A percentile compares a stretch with the other conserved stretches of the same genome.
Evolutionary conservation across 2,329 filamentous ascomycete species (phyloP).

Genomic region (Daldinia sp.): DNA sequence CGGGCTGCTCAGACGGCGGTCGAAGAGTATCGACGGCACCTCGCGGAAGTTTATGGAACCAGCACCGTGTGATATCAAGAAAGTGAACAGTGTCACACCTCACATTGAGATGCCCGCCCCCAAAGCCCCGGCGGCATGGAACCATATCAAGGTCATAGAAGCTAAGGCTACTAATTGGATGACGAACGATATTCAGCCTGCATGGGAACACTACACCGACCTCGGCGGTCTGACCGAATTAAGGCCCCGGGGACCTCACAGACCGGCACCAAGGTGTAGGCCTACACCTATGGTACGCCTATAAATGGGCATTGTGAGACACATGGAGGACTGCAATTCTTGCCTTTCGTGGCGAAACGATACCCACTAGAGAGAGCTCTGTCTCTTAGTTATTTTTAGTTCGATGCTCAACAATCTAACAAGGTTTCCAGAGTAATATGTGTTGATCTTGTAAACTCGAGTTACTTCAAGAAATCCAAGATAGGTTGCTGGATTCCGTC

Average conservation of each 20-base stretch:
- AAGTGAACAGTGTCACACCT: conserved; percentile 27
- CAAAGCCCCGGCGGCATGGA: conserved; percentile 38
- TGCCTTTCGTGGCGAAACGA: conserved; percentile 18
- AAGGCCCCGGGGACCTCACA: conserved; percentile 1
- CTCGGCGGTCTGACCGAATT: conserved; percentile 42
- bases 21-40: conserved; percentile 15
- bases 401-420: conserved; percentile 3
- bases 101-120: conserved; percentile 44
- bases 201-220: conserved; percentile 46
- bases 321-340: not conserved
- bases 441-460: not conserved
- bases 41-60: conserved; percentile 29
- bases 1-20: conserved; percentile 25
- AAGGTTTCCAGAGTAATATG: not conserved
- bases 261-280: not conserved
- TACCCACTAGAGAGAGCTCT: conserved; percentile 26
- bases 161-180: conserved; percentile 40
- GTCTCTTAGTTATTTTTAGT: conserved; percentile 4
- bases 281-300: conserved; percentile 1
- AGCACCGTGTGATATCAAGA: conserved; percentile 38
- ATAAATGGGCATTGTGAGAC: conserved; percentile 3
- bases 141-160: conserved; percentile 46
- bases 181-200: conserved; percentile 34
- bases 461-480: not conserved
- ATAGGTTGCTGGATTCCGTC: not conserved